A percentile compares a stretch with the other conserved stretches of the same genome.
These are phyloP conservation scores for Paradendryphiella salina DNA, from an alignment of 2,329 filamentous ascomycete species.

Conservation along the genomic window DNA sequence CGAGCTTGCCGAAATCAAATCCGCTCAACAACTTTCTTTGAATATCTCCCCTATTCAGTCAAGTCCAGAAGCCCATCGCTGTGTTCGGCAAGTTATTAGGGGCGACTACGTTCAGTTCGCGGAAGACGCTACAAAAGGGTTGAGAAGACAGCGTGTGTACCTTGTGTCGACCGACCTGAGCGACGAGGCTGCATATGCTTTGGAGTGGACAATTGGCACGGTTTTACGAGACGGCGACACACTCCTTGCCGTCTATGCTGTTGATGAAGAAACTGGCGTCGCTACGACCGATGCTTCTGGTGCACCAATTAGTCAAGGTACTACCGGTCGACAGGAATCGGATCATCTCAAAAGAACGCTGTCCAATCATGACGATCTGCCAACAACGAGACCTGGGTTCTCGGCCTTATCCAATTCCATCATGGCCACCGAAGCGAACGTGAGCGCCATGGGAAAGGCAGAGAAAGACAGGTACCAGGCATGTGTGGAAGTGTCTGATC, in stretches of 20 bases:
- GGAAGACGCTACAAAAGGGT: constrained; percentile 75
- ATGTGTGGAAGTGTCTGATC: constrained; percentile 80
- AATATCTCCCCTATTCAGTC: constrained; percentile 78
- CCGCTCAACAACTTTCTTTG: constrained; percentile 81
- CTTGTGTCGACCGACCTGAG: constrained; percentile 94
- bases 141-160: constrained; percentile 82
- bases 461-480: constrained; percentile 81
- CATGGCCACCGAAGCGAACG: constrained; percentile 41
- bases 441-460: constrained; percentile 52
- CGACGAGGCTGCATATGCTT: constrained; percentile 88
- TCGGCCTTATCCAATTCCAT: constrained; percentile 43
- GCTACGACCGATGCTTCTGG: constrained; percentile 57
- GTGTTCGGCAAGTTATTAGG: constrained; percentile 85
- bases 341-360: constrained; percentile 71
- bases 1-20: constrained; percentile 80
- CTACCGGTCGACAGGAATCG: constrained; percentile 71
- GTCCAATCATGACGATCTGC: constrained; percentile 47
- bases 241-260: constrained; percentile 87
- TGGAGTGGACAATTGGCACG: constrained; percentile 97
- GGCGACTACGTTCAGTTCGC: constrained; percentile 80
- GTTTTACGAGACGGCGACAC: constrained; percentile 94
- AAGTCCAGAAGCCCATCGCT: constrained; percentile 74
- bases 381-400: constrained; percentile 33
- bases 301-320: constrained; percentile 70
- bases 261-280: constrained; percentile 74